Percentiles rank a stretch among this genome's conserved stretches.
phyloP scores from a whole-genome alignment of 1,284 basidiomycete genomes.

The Ganoderma meredithae region DNA sequence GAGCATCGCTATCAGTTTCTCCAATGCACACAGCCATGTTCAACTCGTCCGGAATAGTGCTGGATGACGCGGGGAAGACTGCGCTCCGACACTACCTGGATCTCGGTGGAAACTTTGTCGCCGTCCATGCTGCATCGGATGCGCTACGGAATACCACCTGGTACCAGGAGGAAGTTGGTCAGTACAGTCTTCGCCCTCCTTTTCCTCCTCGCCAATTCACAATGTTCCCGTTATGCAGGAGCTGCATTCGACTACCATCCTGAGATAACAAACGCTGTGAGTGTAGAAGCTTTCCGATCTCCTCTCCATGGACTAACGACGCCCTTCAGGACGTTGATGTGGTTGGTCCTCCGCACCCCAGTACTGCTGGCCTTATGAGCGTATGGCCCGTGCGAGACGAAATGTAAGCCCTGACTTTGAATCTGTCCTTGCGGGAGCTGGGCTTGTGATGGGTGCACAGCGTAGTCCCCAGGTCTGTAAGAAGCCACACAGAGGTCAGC shows the following conservation, averaged over 20 bases:
- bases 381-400: slow-evolving; percentile 71
- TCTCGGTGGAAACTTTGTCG: slow-evolving; percentile 75
- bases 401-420: slow-evolving; percentile 46
- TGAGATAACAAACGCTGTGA: slow-evolving; percentile 64
- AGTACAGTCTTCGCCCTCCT: slow-evolving; percentile 16
- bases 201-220: neutral
- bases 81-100: slow-evolving; percentile 74
- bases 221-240: slow-evolving; percentile 42
- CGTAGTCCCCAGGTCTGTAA: neutral
- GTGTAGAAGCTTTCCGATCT: slow-evolving; percentile 29
- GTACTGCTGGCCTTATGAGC: slow-evolving; percentile 67
- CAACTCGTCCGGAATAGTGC: slow-evolving; percentile 48
- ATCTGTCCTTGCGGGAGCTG: neutral
- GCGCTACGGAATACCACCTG: slow-evolving; percentile 72
- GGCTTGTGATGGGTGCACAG: too few species aligned
- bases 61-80: slow-evolving; percentile 64
- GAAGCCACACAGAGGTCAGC: neutral
- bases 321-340: slow-evolving; percentile 65
- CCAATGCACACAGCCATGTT: neutral
- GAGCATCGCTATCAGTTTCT: slow-evolving; percentile 23
- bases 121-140: slow-evolving; percentile 75
- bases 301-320: neutral
- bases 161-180: slow-evolving; percentile 59
- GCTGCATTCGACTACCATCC: slow-evolving; percentile 84
- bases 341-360: slow-evolving; percentile 68